These are phyloP conservation scores for Astrothelium macrocarpum DNA, from an alignment of 495 filamentous ascomycete genomes.

Conservation along the genomic window DNA sequence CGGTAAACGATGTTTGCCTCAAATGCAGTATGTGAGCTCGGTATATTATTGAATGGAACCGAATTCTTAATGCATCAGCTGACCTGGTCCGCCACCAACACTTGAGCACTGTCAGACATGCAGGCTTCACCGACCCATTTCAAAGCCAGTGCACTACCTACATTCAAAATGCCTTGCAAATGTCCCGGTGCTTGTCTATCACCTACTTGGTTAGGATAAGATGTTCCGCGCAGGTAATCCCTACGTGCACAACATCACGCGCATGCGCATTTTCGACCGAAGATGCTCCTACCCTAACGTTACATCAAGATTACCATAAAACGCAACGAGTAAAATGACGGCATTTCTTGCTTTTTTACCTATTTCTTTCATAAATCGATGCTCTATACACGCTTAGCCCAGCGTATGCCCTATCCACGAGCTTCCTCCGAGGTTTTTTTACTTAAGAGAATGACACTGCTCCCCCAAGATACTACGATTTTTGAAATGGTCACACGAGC, in stretches of 20 bases:
- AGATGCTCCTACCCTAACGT: background rate
- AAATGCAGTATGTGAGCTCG: no score
- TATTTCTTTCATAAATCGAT: background rate
- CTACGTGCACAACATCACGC: background rate
- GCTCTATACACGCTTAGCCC: background rate
- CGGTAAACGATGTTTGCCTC: no score
- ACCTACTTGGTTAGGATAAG: background rate
- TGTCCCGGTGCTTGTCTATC: background rate
- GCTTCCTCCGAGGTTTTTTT: background rate
- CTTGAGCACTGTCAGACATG: no score
- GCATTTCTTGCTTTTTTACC: background rate
- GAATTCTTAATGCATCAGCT: background rate
- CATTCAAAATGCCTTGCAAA: background rate
- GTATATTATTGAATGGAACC: no score
- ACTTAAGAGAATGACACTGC: background rate
- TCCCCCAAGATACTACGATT: background rate
- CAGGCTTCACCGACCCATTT: background rate
- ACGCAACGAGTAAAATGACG: background rate
- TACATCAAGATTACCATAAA: background rate
- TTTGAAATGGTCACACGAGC: background rate
- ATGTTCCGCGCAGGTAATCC: no score
- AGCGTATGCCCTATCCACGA: background rate
- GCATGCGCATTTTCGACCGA: background rate
- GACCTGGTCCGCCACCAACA: no score
- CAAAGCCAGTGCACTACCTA: background rate